A percentile compares a stretch with the other conserved stretches of the same genome.
These are phyloP conservation scores for Fusarium anthophilum DNA, from an alignment of 2,329 filamentous ascomycete species.

Conservation along the genomic window DNA sequence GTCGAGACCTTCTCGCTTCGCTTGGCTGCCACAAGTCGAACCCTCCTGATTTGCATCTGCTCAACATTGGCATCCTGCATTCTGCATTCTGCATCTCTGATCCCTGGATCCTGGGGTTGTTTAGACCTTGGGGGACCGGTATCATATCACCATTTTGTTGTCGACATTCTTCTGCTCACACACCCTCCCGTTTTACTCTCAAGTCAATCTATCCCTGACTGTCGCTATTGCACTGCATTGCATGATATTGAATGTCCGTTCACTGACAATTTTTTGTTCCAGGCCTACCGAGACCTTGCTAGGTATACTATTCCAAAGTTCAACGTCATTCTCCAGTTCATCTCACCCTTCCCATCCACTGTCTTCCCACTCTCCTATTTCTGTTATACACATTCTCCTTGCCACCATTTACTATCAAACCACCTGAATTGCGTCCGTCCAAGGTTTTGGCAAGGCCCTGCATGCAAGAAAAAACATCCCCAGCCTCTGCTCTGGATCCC, in stretches of 20 bases:
- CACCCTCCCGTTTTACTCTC: background rate
- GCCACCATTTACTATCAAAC: background rate
- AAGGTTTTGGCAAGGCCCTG: background rate
- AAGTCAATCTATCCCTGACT: background rate
- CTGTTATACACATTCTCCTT: background rate
- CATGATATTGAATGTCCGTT: background rate
- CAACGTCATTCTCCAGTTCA: background rate
- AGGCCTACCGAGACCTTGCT: slow-evolving; percentile 51
- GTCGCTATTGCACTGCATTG: background rate
- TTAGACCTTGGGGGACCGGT: background rate
- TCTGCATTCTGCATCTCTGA: slow-evolving; percentile 20
- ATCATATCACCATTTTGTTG: background rate
- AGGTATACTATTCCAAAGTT: slow-evolving; percentile 42
- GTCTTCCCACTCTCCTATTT: background rate
- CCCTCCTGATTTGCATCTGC: slow-evolving; percentile 25
- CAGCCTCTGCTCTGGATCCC: background rate
- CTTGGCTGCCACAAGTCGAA: slow-evolving; percentile 19
- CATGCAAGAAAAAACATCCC: background rate
- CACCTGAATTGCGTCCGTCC: background rate
- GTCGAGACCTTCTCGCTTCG: slow-evolving; percentile 33
- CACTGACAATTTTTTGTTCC: slow-evolving; percentile 43
- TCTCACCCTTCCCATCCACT: background rate
- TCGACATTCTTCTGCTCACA: background rate
- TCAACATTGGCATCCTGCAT: slow-evolving; percentile 24
- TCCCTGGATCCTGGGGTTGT: slow-evolving; percentile 3